Evolutionary conservation across 805 yeast species (phyloP).

Genomic region (Candida koratica): DNA sequence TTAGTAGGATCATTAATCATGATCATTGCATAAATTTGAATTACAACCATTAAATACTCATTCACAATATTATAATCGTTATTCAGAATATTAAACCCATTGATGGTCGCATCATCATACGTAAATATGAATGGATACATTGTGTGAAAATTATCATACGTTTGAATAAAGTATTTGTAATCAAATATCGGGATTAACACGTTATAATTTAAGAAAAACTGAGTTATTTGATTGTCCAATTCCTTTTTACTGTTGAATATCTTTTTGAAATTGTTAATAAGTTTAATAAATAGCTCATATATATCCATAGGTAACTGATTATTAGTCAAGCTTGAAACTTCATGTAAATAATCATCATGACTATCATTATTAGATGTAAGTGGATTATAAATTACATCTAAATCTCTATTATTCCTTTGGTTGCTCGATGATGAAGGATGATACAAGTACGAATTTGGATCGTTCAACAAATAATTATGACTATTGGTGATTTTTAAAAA

Average conservation of each 20-base stretch:
- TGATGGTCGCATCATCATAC: conserved; percentile 43
- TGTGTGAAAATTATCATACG: conserved; percentile 46
- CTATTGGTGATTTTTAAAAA: conserved; percentile 42
- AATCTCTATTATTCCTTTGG: conserved; percentile 33
- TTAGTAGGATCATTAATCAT: conserved; percentile 48
- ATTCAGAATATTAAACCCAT: conserved; percentile 47
- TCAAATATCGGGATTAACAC: conserved; percentile 53
- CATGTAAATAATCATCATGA: conserved; percentile 18
- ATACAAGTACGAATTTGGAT: conserved; percentile 40
- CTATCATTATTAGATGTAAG: conserved; percentile 26
- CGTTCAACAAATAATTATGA: conserved; percentile 39
- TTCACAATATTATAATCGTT: conserved; percentile 41
- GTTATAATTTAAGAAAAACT: conserved; percentile 51
- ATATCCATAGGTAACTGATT: conserved; percentile 36
- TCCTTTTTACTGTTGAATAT: conserved; percentile 34
- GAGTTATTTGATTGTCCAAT: conserved; percentile 45
- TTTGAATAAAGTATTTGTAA: conserved; percentile 49
- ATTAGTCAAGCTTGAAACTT: conserved; percentile 15
- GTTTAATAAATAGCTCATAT: conserved; percentile 41
- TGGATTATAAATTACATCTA: conserved; percentile 39
- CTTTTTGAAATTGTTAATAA: conserved; percentile 41
- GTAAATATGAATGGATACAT: conserved; percentile 47
- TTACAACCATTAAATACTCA: conserved; percentile 40
- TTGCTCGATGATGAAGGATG: conserved; percentile 39
- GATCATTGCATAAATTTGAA: conserved; percentile 49